These are phyloP conservation scores for Hordeum vulgare DNA, from an alignment of 176 grass and related monocot genomes.

Conservation along the genomic window MorexV3_pseudomolecules_assembly NC_058524.1:298667372-298667871, in stretches of 20 bases:
- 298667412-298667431: neutral
- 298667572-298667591: conserved; percentile 74
- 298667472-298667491: neutral
- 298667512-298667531: conserved; percentile 91
- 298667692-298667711: conserved; percentile 80
- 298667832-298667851: neutral
- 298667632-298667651: conserved; percentile 72
- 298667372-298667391: neutral
- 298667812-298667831: neutral
- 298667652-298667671: conserved; percentile 84
- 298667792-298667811: neutral
- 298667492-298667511: conserved; percentile 41
- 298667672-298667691: conserved; percentile 73
- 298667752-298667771: neutral
- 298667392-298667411: neutral
- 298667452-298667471: conserved; percentile 4
- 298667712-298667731: neutral
- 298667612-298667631: conserved; percentile 72
- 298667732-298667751: neutral
- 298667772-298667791: neutral
- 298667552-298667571: conserved; percentile 80
- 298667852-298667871: neutral
- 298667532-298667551: conserved; percentile 90
- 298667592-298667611: conserved; percentile 53
- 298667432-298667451: neutral